Evolutionary conservation across 306 rosid genomes (phyloP).

Genomic region (Castanopsis chinensis): DNA sequence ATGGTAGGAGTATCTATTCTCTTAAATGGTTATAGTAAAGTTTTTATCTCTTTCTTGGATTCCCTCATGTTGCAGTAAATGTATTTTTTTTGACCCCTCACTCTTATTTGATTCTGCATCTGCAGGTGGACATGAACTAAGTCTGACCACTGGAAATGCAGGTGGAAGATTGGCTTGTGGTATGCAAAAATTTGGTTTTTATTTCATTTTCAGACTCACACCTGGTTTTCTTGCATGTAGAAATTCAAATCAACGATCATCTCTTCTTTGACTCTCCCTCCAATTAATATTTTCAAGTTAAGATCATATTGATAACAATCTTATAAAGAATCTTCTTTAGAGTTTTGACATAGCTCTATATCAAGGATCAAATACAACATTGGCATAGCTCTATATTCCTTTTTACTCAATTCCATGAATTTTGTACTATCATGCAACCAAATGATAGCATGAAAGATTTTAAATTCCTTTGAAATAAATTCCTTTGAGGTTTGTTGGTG

Average conservation of each 20-base stretch:
- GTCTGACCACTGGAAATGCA: constrained; percentile 81
- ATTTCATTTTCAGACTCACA: constrained; percentile 1
- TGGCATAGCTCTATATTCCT: too few species aligned
- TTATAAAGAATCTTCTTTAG: not conserved
- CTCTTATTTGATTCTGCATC: constrained; percentile 24
- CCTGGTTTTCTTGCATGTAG: not conserved
- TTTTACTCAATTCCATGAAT: too few species aligned
- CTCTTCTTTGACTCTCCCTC: not conserved
- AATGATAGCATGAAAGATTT: too few species aligned
- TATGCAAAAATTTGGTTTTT: constrained; percentile 36
- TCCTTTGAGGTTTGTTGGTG: too few species aligned
- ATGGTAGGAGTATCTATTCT: not conserved
- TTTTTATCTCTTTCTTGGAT: not conserved
- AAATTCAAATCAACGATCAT: constrained; percentile 9
- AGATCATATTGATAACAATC: too few species aligned
- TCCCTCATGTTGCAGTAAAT: not conserved
- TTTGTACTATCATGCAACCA: too few species aligned
- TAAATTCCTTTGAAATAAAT: too few species aligned
- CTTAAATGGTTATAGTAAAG: not conserved
- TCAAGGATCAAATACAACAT: too few species aligned
- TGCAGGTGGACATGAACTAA: constrained; percentile 88
- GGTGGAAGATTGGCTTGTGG: constrained; percentile 98
- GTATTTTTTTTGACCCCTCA: constrained; percentile 9
- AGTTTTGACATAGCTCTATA: not conserved
- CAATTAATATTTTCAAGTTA: not conserved